Conservation (phyloP, 2,329 filamentous ascomycete genomes). For the Calonectria henricotiae region DNA sequence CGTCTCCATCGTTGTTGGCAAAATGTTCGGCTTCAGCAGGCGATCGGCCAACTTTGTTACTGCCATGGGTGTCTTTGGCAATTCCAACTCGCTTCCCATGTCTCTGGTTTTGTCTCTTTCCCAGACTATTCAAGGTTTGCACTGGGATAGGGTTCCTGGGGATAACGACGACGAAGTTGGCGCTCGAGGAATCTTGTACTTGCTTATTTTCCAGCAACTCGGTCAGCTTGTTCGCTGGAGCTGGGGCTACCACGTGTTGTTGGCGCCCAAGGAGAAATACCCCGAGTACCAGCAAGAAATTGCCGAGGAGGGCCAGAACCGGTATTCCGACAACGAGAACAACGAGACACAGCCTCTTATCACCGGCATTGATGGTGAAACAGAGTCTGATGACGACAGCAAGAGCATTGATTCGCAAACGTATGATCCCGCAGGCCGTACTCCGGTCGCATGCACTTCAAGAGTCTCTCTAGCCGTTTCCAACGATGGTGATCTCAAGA, state of each 20-base stretch:
- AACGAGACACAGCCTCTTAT: slow-evolving; percentile 66
- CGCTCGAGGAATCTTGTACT: slow-evolving; percentile 93
- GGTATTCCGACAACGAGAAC: slow-evolving; percentile 64
- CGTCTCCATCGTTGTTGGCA: slow-evolving; percentile 80
- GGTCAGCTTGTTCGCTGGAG: slow-evolving; percentile 97
- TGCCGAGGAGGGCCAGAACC: slow-evolving; percentile 74
- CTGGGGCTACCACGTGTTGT: slow-evolving; percentile 95
- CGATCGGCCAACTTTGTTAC: slow-evolving; percentile 94
- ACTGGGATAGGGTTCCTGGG: slow-evolving; percentile 92
- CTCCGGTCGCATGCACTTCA: slow-evolving; percentile 69
- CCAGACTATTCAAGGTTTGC: slow-evolving; percentile 90
- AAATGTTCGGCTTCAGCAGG: slow-evolving; percentile 85
- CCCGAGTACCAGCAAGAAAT: slow-evolving; percentile 74
- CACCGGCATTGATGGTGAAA: slow-evolving; percentile 56
- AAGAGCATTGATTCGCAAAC: slow-evolving; percentile 63
- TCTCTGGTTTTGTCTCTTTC: slow-evolving; percentile 95
- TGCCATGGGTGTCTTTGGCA: slow-evolving; percentile 98
- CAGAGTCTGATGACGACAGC: slow-evolving; percentile 59
- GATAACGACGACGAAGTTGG: slow-evolving; percentile 97
- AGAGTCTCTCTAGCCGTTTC: slow-evolving; percentile 67
- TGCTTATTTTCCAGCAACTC: slow-evolving; percentile 97
- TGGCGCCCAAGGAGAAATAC: slow-evolving; percentile 87
- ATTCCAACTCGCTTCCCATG: slow-evolving; percentile 97
- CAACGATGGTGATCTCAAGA: slow-evolving; percentile 65
- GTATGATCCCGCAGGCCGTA: slow-evolving; percentile 72